Evolutionary conservation across 805 yeast species (phyloP), one percentile per base, ranked within the genome.

Genomic region (Candida nitratophila): DNA sequence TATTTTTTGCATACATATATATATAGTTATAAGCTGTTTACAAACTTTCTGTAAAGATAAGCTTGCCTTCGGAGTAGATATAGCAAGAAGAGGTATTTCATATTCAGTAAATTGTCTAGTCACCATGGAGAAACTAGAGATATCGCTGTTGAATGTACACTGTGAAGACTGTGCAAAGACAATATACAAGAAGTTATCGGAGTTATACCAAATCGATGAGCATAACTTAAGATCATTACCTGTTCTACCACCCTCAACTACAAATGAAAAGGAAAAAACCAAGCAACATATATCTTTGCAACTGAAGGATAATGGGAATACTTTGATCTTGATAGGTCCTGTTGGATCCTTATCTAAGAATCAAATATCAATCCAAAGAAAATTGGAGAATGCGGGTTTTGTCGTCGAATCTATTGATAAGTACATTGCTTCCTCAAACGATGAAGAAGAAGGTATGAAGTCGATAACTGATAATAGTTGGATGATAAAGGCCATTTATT

Each of bases 81-180:
- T n/a, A n/a, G n/a, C n/a, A n/a, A n/a, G n/a, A n/a, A n/a, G n/a
- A n/a, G n/a, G n/a, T n/a, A n/a, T n/a, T n/a, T n/a, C n/a, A n/a
- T n/a, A n/a, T n/a, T n/a, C n/a, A n/a, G n/a, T n/a, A n/a, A n/a
- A n/a, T n/a, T n/a, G n/a, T n/a, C n/a, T 30, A n/a, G 21, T 20
- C 29, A 44, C 9, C 1, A 58, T 58, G 63, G 61, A 56, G 44
- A 50, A 44, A 33, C 42, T 58, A n/a, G 47, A 47, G 7, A 38
- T 56, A 4, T 43, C 37, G 3, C 50, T 78, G 33, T 65, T 62
- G 3, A 79, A 81, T 48, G 65, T 79, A 33, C 85, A 79, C 54
- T 80, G 86, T 53, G 63, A 61, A 3, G 73, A 72, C 33, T 80
- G 86, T 52, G 74, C 70, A 47, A 49, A 49, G 3, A 56, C 68